A percentile compares a stretch with the other conserved stretches of the same genome.
phyloP scores from a whole-genome alignment of 768 basidiomycete species.

The Auricularia sp. region DNA sequence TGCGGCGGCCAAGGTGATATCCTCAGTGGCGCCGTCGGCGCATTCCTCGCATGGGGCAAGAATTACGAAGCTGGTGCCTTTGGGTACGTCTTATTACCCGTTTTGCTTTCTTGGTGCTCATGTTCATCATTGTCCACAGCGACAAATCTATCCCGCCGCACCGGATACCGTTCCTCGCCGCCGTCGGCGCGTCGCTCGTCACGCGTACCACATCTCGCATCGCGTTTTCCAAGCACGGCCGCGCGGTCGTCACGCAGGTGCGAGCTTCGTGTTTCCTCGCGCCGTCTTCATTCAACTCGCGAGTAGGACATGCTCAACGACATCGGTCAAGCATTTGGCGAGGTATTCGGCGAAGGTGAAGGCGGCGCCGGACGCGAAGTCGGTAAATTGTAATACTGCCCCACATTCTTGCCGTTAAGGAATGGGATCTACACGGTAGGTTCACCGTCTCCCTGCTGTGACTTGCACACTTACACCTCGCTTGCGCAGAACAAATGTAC shows the following conservation, averaged over 20 bases:
- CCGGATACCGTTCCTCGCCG: slow-evolving; percentile 73
- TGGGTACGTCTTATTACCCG: slow-evolving; percentile 39
- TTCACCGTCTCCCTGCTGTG: no score
- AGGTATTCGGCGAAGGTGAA: no score
- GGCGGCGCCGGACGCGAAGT: no score
- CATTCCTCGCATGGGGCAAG: slow-evolving; percentile 90
- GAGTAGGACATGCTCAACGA: slow-evolving; percentile 32
- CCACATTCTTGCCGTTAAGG: no score
- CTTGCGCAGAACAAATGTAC: no score
- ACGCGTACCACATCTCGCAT: slow-evolving; percentile 74
- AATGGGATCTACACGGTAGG: no score
- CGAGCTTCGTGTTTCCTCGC: no score
- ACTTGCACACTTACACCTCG: no score
- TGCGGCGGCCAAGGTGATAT: slow-evolving; percentile 98
- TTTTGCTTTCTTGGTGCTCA: background rate
- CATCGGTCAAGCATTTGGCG: slow-evolving; percentile 14
- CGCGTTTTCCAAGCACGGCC: slow-evolving; percentile 66
- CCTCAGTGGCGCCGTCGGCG: slow-evolving; percentile 76
- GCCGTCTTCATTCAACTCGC: no score
- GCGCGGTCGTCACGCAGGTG: slow-evolving; percentile 57
- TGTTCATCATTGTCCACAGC: slow-evolving; percentile 22
- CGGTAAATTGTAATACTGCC: no score
- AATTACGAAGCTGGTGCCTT: slow-evolving; percentile 82
- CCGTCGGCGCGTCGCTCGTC: slow-evolving; percentile 78
- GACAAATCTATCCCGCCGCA: slow-evolving; percentile 46